Evolutionary conservation across 495 filamentous ascomycete genomes (phyloP), one percentile per base, ranked within the genome.

Genomic region (Pyronema omphalodes): DNA sequence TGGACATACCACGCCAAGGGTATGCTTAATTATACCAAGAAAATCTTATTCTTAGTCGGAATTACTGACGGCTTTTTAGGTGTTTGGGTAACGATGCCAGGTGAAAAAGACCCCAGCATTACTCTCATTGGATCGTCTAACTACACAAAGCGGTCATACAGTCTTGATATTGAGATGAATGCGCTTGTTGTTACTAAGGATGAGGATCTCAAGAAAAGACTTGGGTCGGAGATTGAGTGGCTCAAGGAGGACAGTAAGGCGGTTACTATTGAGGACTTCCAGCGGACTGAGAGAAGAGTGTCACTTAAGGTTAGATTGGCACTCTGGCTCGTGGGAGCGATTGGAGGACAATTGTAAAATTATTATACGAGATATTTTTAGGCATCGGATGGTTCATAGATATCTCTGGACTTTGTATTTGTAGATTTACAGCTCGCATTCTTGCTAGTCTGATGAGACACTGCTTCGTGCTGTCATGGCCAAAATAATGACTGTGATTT

Each of bases 1-100:
- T 99, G 91, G 91, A 94, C 88, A 0, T 99, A 99, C 65, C 91
- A 99, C 62, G 91, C 91, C 47, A 99, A 99, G 68, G 91, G 63
- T 66, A 47, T n/a, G 37, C n/a, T 47, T 18, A 17, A 39, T 36
- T 23, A 9, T 7, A 47, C 44, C 44, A 34, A 35, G 9, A 11
- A 12, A 8, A 34, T n/a, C 51, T 55, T 36, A 29, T 39, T 19
- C 11, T 17, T n/a, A 7, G 23, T 6, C 7, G 17, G 0, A 47
- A 23, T 9, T 35, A 11, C 7, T 3, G 33, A 36, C 15, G 41
- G 15, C 34, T 47, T 15, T 17, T 33, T 37, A 65, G 62, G 91
- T 0, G 71, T 98, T 1, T 98, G 91, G 91, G 74, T 94, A 18
- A 86, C 85, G 0, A 67, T 95, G 9, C 80, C 80, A 0, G 64